Evolutionary conservation across 805 yeast species (phyloP), one percentile per base, ranked within the genome.

Genomic region (Candida khao-thaluensis): DNA sequence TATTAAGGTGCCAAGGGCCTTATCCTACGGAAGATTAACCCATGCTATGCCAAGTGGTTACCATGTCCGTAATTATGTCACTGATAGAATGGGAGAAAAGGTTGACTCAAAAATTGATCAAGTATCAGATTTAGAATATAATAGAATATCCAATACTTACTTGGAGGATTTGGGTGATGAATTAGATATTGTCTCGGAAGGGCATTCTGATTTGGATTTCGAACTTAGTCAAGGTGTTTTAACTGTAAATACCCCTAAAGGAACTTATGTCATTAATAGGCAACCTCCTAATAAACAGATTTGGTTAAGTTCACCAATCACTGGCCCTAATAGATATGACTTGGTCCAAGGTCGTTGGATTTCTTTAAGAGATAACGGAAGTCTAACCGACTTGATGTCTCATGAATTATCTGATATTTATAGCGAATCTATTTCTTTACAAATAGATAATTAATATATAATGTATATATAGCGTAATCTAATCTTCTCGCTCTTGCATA

Each of bases 221-320:
- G 88, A 93, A 62, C 74, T 84, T 54, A 66, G 85, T 50, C 91
- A 84, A 48, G 99, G 99, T 6, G 97, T 93, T 7, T 61, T 93
- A 62, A 81, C 91, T 1, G 59, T 93, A 41, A 77, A 71, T 5
- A 52, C 85, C 12, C 76, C 80, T 1, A 67, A 70, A 12, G 98
- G 97, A 1, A 76, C 90, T 0, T 93, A 93, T 57, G 95, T 93
- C 20, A 82, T 93, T 56, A 93, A 93, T 67, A 91, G 89, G 56
- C 98, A 93, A 63, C 99, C 99, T 1, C 97, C 99, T 3, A 93
- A 89, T 64, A 84, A 86, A 62, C 99, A 93, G 60, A 83, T 93
- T 21, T 93, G 99, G 99, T 72, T 91, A 38, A 79, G 95, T 43
- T 85, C 95, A 30, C 99, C 99, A 0, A 56, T 88, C 3, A 84